phyloP scores from a whole-genome alignment of 2,329 filamentous ascomycete genomes.

The Beauveria varroae region DNA sequence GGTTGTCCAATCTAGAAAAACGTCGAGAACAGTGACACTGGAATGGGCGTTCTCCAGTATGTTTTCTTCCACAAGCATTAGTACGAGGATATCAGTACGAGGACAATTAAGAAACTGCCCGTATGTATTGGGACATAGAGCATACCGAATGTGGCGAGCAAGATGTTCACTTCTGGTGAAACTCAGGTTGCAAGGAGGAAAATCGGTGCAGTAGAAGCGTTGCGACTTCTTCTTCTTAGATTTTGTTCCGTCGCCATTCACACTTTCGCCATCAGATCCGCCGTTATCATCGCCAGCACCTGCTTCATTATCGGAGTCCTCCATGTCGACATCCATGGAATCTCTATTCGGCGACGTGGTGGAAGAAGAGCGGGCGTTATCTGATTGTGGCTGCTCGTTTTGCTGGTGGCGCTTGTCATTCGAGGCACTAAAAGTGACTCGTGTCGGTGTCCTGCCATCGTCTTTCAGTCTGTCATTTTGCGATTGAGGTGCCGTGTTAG shows the following conservation, averaged over 20 bases:
- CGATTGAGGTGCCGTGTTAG: constrained; percentile 28
- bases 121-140: neutral
- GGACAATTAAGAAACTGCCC: neutral
- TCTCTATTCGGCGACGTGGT: constrained; percentile 43
- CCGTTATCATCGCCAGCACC: constrained; percentile 38
- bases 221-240: constrained; percentile 97
- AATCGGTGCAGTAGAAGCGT: constrained; percentile 92
- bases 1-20: constrained; percentile 90
- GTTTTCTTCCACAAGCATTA: constrained; percentile 56
- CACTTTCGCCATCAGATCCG: constrained; percentile 58
- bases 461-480: constrained; percentile 26
- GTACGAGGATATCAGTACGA: neutral
- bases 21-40: constrained; percentile 90
- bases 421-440: constrained; percentile 40
- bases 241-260: constrained; percentile 56
- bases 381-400: neutral
- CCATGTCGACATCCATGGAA: constrained; percentile 68
- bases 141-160: constrained; percentile 82
- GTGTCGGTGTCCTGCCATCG: constrained; percentile 55
- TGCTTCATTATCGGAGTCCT: constrained; percentile 61
- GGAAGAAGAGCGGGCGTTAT: constrained; percentile 30
- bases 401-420: constrained; percentile 41
- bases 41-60: constrained; percentile 94
- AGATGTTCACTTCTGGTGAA: constrained; percentile 96
- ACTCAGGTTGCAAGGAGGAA: constrained; percentile 85